Percentiles rank a stretch among this genome's conserved stretches.
phyloP scores from a whole-genome alignment of 2,329 filamentous ascomycete species.

The Alternaria arborescens region DNA sequence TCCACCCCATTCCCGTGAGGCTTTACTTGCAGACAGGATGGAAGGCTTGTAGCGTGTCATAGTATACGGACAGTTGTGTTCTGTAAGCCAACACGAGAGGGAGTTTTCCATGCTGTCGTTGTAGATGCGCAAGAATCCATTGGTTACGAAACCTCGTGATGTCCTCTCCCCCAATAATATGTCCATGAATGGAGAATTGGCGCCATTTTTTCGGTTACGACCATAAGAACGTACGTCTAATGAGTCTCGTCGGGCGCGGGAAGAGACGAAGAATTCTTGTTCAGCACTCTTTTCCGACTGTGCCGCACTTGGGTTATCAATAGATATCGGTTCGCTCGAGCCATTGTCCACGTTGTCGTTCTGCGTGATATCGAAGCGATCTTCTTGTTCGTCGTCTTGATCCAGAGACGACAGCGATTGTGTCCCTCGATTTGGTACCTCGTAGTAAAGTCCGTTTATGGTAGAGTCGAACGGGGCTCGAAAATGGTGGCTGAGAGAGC shows the following conservation, averaged over 20 bases:
- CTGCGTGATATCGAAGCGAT: not conserved
- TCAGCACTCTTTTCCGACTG: not conserved
- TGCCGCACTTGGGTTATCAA: not conserved
- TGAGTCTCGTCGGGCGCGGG: not conserved
- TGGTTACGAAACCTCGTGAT: conserved; percentile 44
- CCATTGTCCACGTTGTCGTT: not conserved
- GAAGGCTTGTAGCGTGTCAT: conserved; percentile 31
- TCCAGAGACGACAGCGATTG: not conserved
- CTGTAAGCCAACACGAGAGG: conserved; percentile 63
- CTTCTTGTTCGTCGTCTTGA: not conserved
- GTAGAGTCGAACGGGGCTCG: not conserved
- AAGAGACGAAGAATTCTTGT: not conserved
- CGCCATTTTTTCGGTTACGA: not conserved
- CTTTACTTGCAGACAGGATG: conserved; percentile 38
- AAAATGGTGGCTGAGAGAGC: conserved; percentile 8
- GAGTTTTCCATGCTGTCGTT: conserved; percentile 64
- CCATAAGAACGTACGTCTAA: not conserved
- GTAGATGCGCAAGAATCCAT: conserved; percentile 59
- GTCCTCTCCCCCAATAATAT: conserved; percentile 37
- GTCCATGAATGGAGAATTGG: conserved; percentile 36
- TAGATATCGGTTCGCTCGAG: not conserved
- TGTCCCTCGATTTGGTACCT: not conserved
- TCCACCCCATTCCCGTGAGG: conserved; percentile 52
- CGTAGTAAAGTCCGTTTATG: not conserved
- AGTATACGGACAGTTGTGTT: conserved; percentile 61